A percentile compares a stretch with the other conserved stretches of the same genome.
Conservation (phyloP, 495 filamentous ascomycete genomes). For the Penicillium longicatenatum region DNA sequence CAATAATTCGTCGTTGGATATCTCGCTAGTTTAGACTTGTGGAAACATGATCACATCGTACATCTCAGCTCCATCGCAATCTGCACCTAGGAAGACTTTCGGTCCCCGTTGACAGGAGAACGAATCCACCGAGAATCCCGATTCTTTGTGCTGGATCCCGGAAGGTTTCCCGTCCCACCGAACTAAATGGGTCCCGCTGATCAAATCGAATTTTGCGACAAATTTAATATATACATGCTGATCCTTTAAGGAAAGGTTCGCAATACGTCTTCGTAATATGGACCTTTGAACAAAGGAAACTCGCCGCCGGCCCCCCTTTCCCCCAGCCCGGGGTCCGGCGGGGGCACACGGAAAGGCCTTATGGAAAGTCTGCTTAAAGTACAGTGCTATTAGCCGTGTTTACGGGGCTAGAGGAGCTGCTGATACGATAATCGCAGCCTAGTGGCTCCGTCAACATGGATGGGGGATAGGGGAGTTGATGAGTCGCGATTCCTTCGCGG, state of each 20-base stretch:
- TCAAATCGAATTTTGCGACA: neutral
- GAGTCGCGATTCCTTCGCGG: conserved; percentile 12
- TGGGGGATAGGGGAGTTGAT: conserved; percentile 11
- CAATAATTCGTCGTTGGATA: neutral
- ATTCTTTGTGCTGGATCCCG: conserved; percentile 15
- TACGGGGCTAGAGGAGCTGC: neutral
- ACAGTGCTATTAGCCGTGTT: conserved; percentile 2
- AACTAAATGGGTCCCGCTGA: conserved; percentile 2
- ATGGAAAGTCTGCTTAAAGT: conserved; percentile 7
- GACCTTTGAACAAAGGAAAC: neutral
- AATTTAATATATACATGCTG: neutral
- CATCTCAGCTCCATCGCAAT: conserved; percentile 9
- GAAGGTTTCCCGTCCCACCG: conserved; percentile 11
- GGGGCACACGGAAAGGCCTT: neutral
- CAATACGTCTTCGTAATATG: neutral
- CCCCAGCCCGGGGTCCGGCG: neutral
- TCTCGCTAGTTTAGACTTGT: neutral
- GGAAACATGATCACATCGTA: conserved; percentile 12
- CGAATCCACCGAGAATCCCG: conserved; percentile 10
- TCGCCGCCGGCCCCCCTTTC: neutral
- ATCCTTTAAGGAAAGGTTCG: neutral
- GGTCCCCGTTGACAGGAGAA: conserved; percentile 5
- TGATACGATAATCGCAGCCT: conserved; percentile 11
- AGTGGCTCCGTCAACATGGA: conserved; percentile 23
- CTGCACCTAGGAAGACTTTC: neutral